Base-by-base conservation (phyloP, 441 rosid genomes). In the Arabidopsis hybrid region DNA sequence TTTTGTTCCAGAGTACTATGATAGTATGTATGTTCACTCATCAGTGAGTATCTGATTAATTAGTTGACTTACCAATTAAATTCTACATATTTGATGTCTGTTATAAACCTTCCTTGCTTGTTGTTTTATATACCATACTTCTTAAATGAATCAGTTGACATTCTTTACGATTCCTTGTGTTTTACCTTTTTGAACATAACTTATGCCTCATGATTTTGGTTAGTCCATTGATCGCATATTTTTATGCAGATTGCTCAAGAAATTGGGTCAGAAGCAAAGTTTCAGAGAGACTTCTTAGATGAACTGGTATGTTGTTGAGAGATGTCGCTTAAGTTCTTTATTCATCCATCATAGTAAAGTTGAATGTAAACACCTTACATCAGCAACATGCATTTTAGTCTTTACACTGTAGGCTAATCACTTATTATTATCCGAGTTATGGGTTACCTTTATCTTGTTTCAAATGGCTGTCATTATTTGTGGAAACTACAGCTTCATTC, bases 221-320 rank as follows among this genome's bases (percentile, higher is more conserved):
- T 60, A 16, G 17, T 45, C 5, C 6, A 3, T 55, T 69, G 51
- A 11, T 65, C 3, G 13, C 40, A 52, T 63, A 18, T 29, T 17
- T 39, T 60, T 50, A 31, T 9, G 79, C 88, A 95, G 99, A 95
- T 95, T 52, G 98, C 98, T 69, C 86, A 91, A 77, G 96, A 91
- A 68, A 95, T 93, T 62, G 89, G 86, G 35, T 72, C 97, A 35
- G 99, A 95, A 84, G 93, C 99, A 0, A 88, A 86, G 80, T 93
- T 71, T 77, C 97, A 93, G 84, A 91, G 83, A 77, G 93, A 91
- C 79, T 86, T 95, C 69, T 78, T 93, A 63, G 95, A 89, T 82
- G 92, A 88, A 71, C 85, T 93, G 97, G 99, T 95, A 88, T 58
- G 70, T 3, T 69, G 43, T 63, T 40, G 26, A 21, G 26, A 21